phyloP scores from a whole-genome alignment of 768 basidiomycete genomes.

The Collybia sordida region DNA sequence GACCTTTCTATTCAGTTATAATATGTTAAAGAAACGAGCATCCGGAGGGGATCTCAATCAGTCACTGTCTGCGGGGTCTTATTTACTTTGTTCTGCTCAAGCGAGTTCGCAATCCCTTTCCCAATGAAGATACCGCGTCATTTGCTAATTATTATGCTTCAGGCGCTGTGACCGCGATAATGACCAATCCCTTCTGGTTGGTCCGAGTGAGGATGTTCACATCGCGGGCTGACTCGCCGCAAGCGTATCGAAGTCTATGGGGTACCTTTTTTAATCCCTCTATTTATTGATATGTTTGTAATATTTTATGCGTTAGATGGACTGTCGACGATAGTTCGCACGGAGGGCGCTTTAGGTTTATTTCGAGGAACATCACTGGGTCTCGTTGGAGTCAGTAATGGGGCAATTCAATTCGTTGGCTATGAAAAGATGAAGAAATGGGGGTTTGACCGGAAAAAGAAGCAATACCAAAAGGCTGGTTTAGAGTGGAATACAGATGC shows the following conservation, averaged over 20 bases:
- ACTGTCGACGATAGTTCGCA: constrained; percentile 61
- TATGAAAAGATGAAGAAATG: constrained; percentile 96
- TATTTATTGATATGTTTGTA: not conserved
- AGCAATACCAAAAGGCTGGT: constrained; percentile 59
- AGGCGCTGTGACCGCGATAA: constrained; percentile 92
- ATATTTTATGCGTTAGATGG: constrained; percentile 45
- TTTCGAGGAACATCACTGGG: constrained; percentile 89
- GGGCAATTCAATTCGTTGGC: constrained; percentile 92
- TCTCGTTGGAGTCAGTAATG: constrained; percentile 90
- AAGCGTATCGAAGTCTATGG: constrained; percentile 78
- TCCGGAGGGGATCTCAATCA: constrained; percentile 63
- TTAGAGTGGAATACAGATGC: constrained; percentile 66
- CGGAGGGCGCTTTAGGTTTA: constrained; percentile 78
- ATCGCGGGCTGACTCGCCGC: constrained; percentile 61
- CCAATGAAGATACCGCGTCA: constrained; percentile 7
- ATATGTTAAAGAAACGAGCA: constrained; percentile 86
- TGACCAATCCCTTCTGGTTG: constrained; percentile 98
- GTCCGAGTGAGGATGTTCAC: constrained; percentile 98
- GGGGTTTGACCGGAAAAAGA: constrained; percentile 79
- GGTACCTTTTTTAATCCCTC: constrained; percentile 43
- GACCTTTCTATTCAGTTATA: constrained; percentile 60
- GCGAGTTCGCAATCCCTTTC: constrained; percentile 73
- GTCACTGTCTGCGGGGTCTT: constrained; percentile 72
- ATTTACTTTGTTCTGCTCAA: constrained; percentile 90
- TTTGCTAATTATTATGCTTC: constrained; percentile 12